These are phyloP conservation scores for Phytophthora pinifolia DNA, from an alignment of 352 stramenopile genomes.

Conservation along the genomic window DNA sequence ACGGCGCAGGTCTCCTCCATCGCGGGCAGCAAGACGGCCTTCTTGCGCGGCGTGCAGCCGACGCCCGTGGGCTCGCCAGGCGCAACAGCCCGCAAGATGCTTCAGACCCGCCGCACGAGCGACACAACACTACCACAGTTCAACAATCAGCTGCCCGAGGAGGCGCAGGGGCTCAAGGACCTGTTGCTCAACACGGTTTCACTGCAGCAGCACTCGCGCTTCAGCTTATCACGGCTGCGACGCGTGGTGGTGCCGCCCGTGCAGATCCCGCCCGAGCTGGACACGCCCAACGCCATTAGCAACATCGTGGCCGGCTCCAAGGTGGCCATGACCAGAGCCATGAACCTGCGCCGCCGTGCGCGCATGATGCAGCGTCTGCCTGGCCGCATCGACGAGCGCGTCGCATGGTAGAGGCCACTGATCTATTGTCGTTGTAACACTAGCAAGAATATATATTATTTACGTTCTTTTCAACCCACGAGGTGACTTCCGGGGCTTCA, in stretches of 20 bases:
- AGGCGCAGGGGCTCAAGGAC: conserved; percentile 37
- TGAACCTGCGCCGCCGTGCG: conserved; percentile 40
- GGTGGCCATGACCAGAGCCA: conserved; percentile 52
- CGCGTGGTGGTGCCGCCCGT: conserved; percentile 46
- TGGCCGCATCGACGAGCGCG: conserved; percentile 38
- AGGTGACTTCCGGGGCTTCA: too few relatives aligned
- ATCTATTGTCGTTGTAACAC: neutral
- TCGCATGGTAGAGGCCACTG: conserved; percentile 26
- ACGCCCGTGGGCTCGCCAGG: conserved; percentile 13
- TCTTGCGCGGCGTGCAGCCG: conserved; percentile 15
- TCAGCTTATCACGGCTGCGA: conserved; percentile 40
- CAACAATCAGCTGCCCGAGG: conserved; percentile 15
- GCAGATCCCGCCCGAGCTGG: conserved; percentile 40
- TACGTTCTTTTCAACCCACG: neutral
- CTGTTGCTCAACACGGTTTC: conserved; percentile 21
- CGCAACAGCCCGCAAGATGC: conserved; percentile 22
- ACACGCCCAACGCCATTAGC: conserved; percentile 31
- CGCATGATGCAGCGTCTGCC: conserved; percentile 40
- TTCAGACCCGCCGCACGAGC: conserved; percentile 18
- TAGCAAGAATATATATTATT: conserved; percentile 5
- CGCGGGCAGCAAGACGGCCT: conserved; percentile 4
- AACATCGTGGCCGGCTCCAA: conserved; percentile 49
- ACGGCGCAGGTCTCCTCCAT: conserved; percentile 7
- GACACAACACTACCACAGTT: neutral
- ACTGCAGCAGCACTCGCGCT: conserved; percentile 22